Evolutionary conservation across 2,329 filamentous ascomycete genomes (phyloP), one percentile per base, ranked within the genome.

Genomic region (Ophiostoma perfectum): DNA sequence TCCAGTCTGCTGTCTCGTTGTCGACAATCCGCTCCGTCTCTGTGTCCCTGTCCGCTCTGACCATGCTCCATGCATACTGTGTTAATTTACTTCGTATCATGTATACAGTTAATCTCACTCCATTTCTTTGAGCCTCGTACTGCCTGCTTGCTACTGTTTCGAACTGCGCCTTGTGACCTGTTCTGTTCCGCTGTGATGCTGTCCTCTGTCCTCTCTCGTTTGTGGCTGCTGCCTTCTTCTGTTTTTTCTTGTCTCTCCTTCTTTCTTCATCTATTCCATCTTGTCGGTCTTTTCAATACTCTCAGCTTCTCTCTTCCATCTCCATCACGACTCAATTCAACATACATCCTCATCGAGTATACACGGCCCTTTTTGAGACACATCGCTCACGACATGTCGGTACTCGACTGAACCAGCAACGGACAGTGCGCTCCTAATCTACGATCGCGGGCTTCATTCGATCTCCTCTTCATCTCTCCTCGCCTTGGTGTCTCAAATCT

Each of bases 11-110:
- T 27, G 27, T 27, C 27, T 27, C 27, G 27, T 27, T 27, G 27
- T 27, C 27, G 27, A 27, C 27, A 27, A 27, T 45, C 42, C n/a
- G 49, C 12, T 14, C 14, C 3, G 18, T 36, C 9, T 9, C 8
- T n/a, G 8, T 47, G 45, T 45, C 45, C 45, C n/a, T 47, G 49
- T 18, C 49, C 49, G 49, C 49, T 55, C n/a, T 55, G 49, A 55
- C 49, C 45, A 5, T 47, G 45, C 49, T 55, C 14, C 8, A 11
- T 27, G 18, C 49, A 55, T 55, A 8, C 12, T 27, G 49, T 27
- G 2, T 55, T 47, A 27, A 55, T 27, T 18, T 55, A 55, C 27
- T 9, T 9, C 18, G 49, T 55, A 11, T 55, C 49, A 27, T 27
- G n/a, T 55, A 55, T n/a, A 55, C 0, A 27, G 27, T 27, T 27